Conservation (phyloP, 179 eudicot species). For the Sideroxylon spinosum region DNA sequence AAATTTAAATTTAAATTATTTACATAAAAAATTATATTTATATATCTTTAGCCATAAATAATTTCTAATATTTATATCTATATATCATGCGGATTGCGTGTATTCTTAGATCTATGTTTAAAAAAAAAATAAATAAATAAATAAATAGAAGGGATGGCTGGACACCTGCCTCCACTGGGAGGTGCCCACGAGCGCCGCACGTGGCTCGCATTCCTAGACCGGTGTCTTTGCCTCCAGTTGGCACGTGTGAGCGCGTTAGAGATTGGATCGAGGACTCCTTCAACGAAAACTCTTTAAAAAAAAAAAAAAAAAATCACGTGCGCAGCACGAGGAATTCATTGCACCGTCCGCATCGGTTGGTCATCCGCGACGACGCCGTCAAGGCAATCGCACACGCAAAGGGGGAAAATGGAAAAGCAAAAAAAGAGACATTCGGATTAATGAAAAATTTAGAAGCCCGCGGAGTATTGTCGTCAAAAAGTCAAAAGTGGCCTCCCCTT, state of each 20-base stretch:
- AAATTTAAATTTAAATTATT: too few relatives aligned
- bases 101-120: too few relatives aligned
- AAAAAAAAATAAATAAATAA: background rate
- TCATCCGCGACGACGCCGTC: background rate
- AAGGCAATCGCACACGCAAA: background rate
- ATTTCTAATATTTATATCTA: too few relatives aligned
- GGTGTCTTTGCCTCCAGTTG: constrained; percentile 9
- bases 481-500: too few relatives aligned
- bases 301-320: background rate
- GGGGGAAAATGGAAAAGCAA: background rate
- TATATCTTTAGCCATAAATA: too few relatives aligned
- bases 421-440: too few relatives aligned
- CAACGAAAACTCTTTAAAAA: background rate
- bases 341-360: background rate
- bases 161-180: background rate
- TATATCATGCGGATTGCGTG: too few relatives aligned
- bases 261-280: background rate
- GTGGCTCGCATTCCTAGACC: constrained; percentile 2
- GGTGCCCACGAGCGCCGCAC: constrained; percentile 18
- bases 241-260: constrained; percentile 14
- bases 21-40: too few relatives aligned
- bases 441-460: too few relatives aligned
- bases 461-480: too few relatives aligned
- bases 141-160: background rate
- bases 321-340: constrained; percentile 4